A percentile compares a stretch with the other conserved stretches of the same genome.
phyloP scores from a whole-genome alignment of 257 asterid species.

The Henckelia pumila region DNA sequence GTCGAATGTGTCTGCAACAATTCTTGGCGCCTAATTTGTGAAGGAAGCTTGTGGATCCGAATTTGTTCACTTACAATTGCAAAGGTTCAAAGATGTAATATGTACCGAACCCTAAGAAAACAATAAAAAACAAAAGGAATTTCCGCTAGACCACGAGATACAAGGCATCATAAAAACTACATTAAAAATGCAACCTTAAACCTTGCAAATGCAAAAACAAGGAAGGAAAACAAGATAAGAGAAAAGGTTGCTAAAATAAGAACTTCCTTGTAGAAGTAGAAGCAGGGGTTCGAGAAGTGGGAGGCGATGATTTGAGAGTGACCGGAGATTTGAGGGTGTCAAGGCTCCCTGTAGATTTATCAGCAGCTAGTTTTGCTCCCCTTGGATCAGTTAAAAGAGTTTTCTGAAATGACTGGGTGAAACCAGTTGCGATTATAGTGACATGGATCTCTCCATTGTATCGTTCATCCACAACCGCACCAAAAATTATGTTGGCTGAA shows the following conservation, averaged over 20 bases:
- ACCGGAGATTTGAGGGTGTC: slow-evolving; percentile 34
- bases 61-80: no score
- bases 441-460: slow-evolving; percentile 94
- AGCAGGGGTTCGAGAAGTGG: slow-evolving; percentile 24
- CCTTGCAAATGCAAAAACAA: background rate
- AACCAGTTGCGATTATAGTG: slow-evolving; percentile 95
- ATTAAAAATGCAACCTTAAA: background rate
- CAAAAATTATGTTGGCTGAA: slow-evolving; percentile 92
- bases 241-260: slow-evolving; percentile 31
- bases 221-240: background rate
- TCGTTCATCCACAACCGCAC: slow-evolving; percentile 98
- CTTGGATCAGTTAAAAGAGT: slow-evolving; percentile 77
- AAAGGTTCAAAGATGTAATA: background rate
- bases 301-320: slow-evolving; percentile 29
- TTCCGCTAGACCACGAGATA: background rate
- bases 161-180: background rate
- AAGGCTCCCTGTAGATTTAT: slow-evolving; percentile 28
- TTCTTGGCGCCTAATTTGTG: no score
- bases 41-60: no score
- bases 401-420: slow-evolving; percentile 84
- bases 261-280: slow-evolving; percentile 40
- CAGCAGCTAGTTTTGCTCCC: slow-evolving; percentile 50
- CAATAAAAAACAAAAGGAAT: background rate
- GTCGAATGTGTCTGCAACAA: no score
- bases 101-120: background rate